These are phyloP conservation scores for Amaranthus cruentus DNA, from an alignment of 148 eudicot genomes.

Conservation along the genomic window DNA sequence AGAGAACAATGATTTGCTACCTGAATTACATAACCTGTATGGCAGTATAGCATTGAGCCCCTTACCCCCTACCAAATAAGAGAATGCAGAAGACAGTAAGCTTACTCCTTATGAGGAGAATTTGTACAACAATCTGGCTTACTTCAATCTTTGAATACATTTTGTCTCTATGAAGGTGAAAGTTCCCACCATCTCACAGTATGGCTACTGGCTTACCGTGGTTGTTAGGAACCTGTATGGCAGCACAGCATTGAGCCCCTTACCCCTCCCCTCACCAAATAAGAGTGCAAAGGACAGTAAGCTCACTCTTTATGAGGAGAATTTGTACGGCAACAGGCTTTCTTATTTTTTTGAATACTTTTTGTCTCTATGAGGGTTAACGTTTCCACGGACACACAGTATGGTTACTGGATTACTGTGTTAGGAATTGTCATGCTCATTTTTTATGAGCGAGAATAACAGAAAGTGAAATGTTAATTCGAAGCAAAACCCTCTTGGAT, in stretches of 20 bases:
- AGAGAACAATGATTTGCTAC: neutral
- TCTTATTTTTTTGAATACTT: neutral
- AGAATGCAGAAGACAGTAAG: neutral
- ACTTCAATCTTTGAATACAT: too few relatives aligned
- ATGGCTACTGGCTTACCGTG: too few relatives aligned
- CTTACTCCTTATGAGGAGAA: neutral
- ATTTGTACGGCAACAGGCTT: neutral
- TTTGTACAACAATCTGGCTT: too few relatives aligned
- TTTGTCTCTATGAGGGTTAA: neutral
- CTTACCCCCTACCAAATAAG: neutral
- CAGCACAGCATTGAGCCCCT: neutral
- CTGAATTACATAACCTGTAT: neutral
- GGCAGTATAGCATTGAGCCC: neutral
- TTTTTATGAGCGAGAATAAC: neutral
- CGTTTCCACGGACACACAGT: neutral
- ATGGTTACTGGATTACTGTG: neutral
- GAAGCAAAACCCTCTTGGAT: neutral
- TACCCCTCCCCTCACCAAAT: neutral
- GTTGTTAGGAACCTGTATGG: too few relatives aligned
- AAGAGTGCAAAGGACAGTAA: neutral
- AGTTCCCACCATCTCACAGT: too few relatives aligned
- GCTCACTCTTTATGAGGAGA: neutral
- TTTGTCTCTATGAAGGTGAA: too few relatives aligned
- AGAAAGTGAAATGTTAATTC: neutral
- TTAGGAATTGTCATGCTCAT: neutral